phyloP scores from a whole-genome alignment of 225 moss, liverwort and hornwort genomes.

The Rhytidiadelphus loreus region DNA sequence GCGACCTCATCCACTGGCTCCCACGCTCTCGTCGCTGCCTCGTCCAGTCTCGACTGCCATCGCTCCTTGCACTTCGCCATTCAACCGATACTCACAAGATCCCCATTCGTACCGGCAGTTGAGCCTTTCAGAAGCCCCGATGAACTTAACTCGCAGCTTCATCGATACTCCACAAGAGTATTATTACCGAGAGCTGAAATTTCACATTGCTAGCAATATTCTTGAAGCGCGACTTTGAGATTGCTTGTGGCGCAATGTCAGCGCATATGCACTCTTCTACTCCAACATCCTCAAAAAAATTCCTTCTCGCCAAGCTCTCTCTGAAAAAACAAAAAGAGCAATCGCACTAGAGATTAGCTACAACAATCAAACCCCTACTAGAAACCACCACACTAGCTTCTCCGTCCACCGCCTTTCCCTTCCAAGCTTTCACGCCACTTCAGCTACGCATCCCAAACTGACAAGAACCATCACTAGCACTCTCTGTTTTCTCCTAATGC shows the following conservation, averaged over 20 bases:
- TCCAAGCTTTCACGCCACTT: not conserved
- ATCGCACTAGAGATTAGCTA: not conserved
- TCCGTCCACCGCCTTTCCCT: not conserved
- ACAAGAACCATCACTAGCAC: not conserved
- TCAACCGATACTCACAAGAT: not conserved
- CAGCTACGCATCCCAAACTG: not conserved
- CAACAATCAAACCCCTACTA: not conserved
- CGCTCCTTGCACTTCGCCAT: constrained; percentile 9
- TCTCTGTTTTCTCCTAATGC: not conserved
- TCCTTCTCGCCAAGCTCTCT: not conserved
- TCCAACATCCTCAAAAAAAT: not conserved
- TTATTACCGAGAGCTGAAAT: not conserved
- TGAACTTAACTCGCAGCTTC: not conserved
- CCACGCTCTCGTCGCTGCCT: not conserved
- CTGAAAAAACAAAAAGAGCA: not conserved
- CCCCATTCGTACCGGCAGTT: not conserved
- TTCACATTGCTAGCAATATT: not conserved
- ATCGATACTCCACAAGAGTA: not conserved
- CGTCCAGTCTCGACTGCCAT: not conserved
- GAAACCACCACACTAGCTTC: not conserved
- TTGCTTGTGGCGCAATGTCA: not conserved
- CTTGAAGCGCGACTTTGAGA: not conserved
- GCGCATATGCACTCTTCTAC: not conserved
- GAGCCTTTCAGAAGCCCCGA: not conserved
- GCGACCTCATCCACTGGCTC: not conserved